Evolutionary conservation across 768 basidiomycete species (phyloP).

Genomic region (Chalciporus chontae): DNA sequence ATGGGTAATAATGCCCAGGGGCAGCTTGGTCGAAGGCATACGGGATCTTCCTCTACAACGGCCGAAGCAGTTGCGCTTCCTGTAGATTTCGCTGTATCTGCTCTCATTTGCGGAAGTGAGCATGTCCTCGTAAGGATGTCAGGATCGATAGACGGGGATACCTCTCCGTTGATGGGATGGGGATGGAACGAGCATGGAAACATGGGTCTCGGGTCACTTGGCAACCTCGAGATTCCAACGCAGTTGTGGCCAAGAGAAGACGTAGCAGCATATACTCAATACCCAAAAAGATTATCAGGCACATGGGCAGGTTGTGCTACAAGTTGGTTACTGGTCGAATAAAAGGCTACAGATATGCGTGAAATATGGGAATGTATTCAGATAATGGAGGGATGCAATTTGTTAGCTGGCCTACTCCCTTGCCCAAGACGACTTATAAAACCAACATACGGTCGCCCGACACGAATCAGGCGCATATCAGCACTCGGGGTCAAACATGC

Average conservation of each 20-base stretch:
- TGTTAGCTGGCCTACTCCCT: constrained; percentile 23
- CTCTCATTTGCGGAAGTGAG: constrained; percentile 77
- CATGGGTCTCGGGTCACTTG: constrained; percentile 62
- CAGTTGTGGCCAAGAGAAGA: constrained; percentile 49
- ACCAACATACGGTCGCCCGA: constrained; percentile 50
- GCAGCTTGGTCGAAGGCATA: constrained; percentile 53
- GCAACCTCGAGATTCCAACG: constrained; percentile 48
- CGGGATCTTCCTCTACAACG: not conserved
- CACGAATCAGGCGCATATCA: constrained; percentile 40
- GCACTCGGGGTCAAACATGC: constrained; percentile 70
- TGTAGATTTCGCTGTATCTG: constrained; percentile 25
- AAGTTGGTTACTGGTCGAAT: constrained; percentile 30
- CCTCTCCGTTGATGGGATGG: constrained; percentile 67
- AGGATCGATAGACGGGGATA: constrained; percentile 24
- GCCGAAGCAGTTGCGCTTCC: constrained; percentile 19
- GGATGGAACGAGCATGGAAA: constrained; percentile 99
- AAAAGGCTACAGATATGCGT: constrained; percentile 2
- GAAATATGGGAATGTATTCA: too few species aligned
- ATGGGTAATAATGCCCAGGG: constrained; percentile 56
- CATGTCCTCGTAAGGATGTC: constrained; percentile 56
- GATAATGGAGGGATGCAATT: constrained; percentile 9
- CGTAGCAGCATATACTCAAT: not conserved
- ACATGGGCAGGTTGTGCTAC: constrained; percentile 33
- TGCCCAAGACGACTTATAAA: constrained; percentile 43
- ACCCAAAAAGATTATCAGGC: constrained; percentile 14